Evolutionary conservation across 352 stramenopile genomes (phyloP).

Genomic region (Pelagophyceae sp.): DNA sequence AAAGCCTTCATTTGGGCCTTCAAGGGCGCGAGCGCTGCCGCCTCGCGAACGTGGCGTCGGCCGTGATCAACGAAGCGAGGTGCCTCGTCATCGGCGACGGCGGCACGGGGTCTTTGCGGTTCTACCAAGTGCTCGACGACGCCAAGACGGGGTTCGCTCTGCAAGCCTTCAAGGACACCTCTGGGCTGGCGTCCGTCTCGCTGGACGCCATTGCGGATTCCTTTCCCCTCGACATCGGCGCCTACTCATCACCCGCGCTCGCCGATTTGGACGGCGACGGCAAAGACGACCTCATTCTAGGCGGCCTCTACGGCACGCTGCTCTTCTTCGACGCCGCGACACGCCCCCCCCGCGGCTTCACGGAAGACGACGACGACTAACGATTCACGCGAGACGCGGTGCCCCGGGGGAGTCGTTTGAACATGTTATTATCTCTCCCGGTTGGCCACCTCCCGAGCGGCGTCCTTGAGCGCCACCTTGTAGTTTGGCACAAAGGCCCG

Average conservation of each 20-base stretch:
- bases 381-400: too few species aligned
- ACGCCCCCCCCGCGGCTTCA: too few species aligned
- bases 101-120: neutral
- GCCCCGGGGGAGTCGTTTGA: too few species aligned
- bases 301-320: neutral
- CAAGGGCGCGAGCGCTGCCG: too few species aligned
- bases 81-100: neutral
- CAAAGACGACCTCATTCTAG: neutral
- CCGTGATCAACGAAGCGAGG: neutral
- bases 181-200: neutral
- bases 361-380: too few species aligned
- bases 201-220: neutral
- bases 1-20: too few species aligned
- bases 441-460: too few species aligned
- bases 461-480: too few species aligned
- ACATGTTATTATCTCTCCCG: too few species aligned
- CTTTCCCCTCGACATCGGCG: neutral
- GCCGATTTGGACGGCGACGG: neutral
- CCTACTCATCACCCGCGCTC: neutral
- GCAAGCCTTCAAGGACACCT: neutral
- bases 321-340: neutral
- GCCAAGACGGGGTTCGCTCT: neutral
- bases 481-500: conserved; percentile 31
- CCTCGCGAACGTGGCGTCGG: neutral
- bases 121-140: neutral